Evolutionary conservation across 176 grass and related monocot genomes (phyloP), one percentile per base, ranked within the genome.

Genomic region (Cenchrus americanus): DNA sequence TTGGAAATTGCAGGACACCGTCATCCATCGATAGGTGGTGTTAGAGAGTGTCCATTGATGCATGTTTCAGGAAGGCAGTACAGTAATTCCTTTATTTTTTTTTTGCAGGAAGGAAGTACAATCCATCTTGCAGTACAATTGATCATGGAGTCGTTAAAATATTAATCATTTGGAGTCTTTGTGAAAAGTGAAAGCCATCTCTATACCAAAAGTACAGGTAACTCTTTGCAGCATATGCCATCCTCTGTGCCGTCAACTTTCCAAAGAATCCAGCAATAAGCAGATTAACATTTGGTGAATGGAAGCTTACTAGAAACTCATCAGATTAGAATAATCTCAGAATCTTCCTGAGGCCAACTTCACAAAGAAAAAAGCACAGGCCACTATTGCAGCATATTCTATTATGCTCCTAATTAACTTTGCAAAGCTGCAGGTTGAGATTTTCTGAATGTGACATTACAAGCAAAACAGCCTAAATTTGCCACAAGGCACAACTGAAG

Each of bases 341-440:
- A 85, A 89, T 89, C 87, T 77, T 85, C 87, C 14, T 57, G 55
- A 86, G 71, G 1, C 55, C 44, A 22, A 52, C 37, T 71, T 89
- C 77, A 61, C 42, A 88, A 26, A 37, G 14, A 14, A 71, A 89
- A 82, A 71, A 14, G 64, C 24, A 49, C 21, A 82, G 19, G 4
- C 47, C 78, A 89, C 72, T 65, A 71, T 66, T 64, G 73, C 54
- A 85, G 88, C 83, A 89, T 82, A 86, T 89, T 86, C 87, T 75
- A 24, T 24, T 81, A 9, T 37, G 24, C 66, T 19, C 34, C 67
- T 82, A 80, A 75, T 76, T 87, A 80, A 61, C 71, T 34, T 34
- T 85, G 77, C 47, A 55, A 59, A 58, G 41, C 49, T 66, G 34
- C 24, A 64, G 47, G 71, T 52, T 77, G 78, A 77, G 78, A 85